These are phyloP conservation scores for Beverwykella pulmonaria DNA, from an alignment of 495 filamentous ascomycete species.

Conservation along the genomic window DNA sequence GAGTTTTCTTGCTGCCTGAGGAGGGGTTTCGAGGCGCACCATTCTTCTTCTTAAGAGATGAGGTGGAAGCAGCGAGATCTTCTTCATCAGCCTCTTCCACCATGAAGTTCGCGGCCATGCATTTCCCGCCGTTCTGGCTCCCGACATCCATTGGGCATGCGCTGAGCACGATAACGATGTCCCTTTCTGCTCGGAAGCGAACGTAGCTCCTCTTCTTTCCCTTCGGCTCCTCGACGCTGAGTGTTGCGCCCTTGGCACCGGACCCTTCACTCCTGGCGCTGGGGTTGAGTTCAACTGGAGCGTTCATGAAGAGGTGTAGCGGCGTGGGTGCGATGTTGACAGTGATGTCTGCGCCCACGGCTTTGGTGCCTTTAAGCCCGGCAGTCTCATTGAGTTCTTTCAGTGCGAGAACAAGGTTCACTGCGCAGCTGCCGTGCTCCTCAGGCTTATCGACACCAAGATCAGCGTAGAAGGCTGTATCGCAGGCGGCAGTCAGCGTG, in stretches of 20 bases:
- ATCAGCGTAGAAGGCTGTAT: constrained; percentile 42
- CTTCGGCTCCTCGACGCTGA: constrained; percentile 43
- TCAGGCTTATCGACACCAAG: constrained; percentile 45
- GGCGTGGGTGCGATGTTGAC: constrained; percentile 46
- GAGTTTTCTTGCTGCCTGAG: not conserved
- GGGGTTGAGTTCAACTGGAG: constrained; percentile 31
- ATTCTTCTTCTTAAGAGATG: constrained; percentile 17
- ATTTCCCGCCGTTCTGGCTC: constrained; percentile 43
- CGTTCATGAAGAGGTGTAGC: constrained; percentile 50
- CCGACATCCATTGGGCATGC: constrained; percentile 49
- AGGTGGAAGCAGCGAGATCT: constrained; percentile 3
- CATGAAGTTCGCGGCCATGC: constrained; percentile 47
- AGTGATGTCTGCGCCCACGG: constrained; percentile 43
- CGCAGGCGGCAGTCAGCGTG: constrained; percentile 49
- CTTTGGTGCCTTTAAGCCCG: constrained; percentile 45
- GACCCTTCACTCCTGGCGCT: constrained; percentile 8
- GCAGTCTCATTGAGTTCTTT: constrained; percentile 47
- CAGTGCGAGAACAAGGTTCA: constrained; percentile 49
- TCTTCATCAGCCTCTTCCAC: constrained; percentile 34
- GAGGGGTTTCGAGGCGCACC: not conserved
- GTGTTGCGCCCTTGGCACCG: constrained; percentile 32
- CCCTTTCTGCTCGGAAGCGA: constrained; percentile 45
- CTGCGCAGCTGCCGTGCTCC: constrained; percentile 46
- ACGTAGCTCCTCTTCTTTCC: constrained; percentile 46
- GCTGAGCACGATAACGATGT: constrained; percentile 49